Evolutionary conservation across 2,329 filamentous ascomycete species (phyloP).

Genomic region (Penicillium sp.): DNA sequence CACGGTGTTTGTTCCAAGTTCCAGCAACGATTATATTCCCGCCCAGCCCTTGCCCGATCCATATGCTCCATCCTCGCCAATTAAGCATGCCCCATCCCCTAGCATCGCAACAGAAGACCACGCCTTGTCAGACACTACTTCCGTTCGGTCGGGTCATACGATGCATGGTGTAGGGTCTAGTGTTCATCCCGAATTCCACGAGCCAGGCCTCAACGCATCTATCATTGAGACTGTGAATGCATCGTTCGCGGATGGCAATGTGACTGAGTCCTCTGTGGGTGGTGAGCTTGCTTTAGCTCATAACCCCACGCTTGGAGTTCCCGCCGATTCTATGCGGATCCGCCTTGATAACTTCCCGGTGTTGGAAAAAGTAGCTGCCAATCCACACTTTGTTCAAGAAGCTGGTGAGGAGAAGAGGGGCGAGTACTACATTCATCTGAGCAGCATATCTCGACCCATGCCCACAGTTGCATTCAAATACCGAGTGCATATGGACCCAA

Average conservation of each 20-base stretch:
- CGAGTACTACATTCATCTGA: conserved; percentile 70
- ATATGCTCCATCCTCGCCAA: conserved; percentile 33
- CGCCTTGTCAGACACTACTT: conserved; percentile 76
- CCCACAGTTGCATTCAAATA: conserved; percentile 83
- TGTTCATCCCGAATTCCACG: conserved; percentile 74
- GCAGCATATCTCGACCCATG: conserved; percentile 60
- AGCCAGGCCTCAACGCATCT: conserved; percentile 76
- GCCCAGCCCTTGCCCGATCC: conserved; percentile 24
- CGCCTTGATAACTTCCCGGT: conserved; percentile 79
- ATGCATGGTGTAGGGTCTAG: conserved; percentile 61
- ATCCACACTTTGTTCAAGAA: conserved; percentile 81
- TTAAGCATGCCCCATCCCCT: conserved; percentile 43
- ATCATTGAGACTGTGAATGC: conserved; percentile 88
- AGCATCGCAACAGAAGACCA: conserved; percentile 58
- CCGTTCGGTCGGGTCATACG: conserved; percentile 81
- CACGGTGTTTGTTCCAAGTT: conserved; percentile 70
- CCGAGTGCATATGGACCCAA: conserved; percentile 67
- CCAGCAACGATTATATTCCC: conserved; percentile 32
- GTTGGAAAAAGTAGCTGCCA: conserved; percentile 90
- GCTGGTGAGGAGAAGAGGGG: conserved; percentile 55
- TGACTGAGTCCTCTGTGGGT: conserved; percentile 67
- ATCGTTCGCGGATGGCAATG: conserved; percentile 66
- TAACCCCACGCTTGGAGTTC: conserved; percentile 46
- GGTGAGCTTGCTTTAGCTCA: conserved; percentile 88
- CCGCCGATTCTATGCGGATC: conserved; percentile 56